Evolutionary conservation across 495 filamentous ascomycete species (phyloP).

Genomic region (Penicillium canariense): DNA sequence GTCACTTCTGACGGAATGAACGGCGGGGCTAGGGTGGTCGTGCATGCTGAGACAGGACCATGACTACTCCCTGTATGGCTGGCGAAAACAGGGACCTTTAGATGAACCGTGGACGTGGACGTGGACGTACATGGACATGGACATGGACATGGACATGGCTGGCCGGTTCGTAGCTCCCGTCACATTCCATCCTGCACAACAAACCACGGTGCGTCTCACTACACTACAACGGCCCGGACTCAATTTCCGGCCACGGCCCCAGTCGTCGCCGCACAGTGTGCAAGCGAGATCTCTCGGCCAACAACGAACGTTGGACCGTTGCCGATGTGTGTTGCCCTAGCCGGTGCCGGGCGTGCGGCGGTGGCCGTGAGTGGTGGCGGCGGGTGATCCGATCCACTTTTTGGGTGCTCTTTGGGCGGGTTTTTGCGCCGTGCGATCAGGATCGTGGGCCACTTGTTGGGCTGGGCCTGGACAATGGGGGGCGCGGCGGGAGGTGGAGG

Average conservation of each 20-base stretch:
- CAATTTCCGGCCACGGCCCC: not conserved
- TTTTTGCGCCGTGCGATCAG: not conserved
- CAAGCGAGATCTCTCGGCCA: not conserved
- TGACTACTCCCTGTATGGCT: not conserved
- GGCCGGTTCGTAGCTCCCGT: too few relatives aligned
- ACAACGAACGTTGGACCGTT: constrained; percentile 1
- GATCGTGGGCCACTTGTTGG: not conserved
- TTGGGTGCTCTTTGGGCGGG: not conserved
- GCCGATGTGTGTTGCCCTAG: not conserved
- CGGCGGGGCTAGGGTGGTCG: constrained; percentile 22
- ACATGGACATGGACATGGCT: too few relatives aligned
- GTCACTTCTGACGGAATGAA: constrained; percentile 28
- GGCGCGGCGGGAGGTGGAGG: not conserved
- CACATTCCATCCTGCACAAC: too few relatives aligned
- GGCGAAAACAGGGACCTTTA: not conserved
- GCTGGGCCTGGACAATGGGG: too few relatives aligned
- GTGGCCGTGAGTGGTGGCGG: not conserved
- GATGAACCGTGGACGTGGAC: too few relatives aligned
- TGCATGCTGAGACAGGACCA: not conserved
- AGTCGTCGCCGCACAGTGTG: not conserved
- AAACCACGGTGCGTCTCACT: too few relatives aligned
- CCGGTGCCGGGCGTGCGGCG: not conserved
- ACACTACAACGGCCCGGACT: too few relatives aligned
- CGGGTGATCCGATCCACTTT: constrained; percentile 2
- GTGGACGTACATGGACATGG: too few relatives aligned